Base-by-base conservation (phyloP, 768 basidiomycete genomes). In the Austroboletus eburneus region DNA sequence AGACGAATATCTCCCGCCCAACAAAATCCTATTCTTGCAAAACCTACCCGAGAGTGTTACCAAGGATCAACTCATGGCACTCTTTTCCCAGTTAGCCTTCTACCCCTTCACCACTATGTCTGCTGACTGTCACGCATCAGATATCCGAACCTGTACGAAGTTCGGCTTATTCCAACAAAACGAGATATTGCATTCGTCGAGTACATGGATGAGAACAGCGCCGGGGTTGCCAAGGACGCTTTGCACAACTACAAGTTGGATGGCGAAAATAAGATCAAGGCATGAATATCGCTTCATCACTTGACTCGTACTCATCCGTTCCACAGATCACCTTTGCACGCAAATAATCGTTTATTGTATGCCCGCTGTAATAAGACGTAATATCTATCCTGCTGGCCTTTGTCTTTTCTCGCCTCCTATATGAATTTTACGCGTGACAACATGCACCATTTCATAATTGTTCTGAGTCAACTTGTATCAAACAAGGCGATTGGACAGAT, bases 121-220 rank as follows among this genome's bases (percentile, higher is more conserved):
- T 38, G 13, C 42, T 54, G 38, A 55, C 35, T 14, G 3, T 14
- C 14, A 24, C 50, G 29, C 18, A 9, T 21, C 39, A 95, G 93
- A 69, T 94, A 96, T 70, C 90, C 94, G 48, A 95, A 94, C 62
- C 68, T 99, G 46, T 67, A 95, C 82, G 93, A 98, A 77, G 93
- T 99, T 9, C 94, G 96, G 76, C 91, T 94, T 60, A 95, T 99
- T 63, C 92, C 95, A 34, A 93, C 92, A 38, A 94, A 96, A 69
- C 85, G 85, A 63, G 94, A 95, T 65, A 98, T 98, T 53, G 96
- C 95, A 1, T 99, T 99, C 77, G 93, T 99, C 70, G 96, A 99
- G 65, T 99, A 87, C 57, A 59, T 85, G 65, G 96, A 98, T 83
- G 96, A 98, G 66, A 80, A 75, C 33, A 89, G 88, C 52, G 88